Evolutionary conservation across 768 basidiomycete species (phyloP).

Genomic region (Glaciozyma antarctica): DNA sequence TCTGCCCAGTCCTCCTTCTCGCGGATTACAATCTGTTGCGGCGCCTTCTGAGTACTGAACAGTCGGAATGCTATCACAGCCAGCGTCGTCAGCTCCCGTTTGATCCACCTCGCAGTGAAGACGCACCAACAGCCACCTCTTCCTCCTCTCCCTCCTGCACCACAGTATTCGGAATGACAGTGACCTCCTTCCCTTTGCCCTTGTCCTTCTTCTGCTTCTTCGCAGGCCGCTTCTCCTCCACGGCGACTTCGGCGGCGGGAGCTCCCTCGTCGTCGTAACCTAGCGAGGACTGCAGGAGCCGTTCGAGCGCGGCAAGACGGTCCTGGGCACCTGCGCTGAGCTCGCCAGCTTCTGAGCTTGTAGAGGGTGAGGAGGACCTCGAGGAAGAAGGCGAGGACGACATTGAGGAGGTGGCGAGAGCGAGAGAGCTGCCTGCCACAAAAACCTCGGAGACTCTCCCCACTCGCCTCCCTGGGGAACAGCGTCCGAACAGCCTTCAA

Average conservation of each 20-base stretch:
- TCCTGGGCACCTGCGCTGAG: background rate
- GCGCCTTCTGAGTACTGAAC: slow-evolving; percentile 17
- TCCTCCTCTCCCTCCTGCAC: background rate
- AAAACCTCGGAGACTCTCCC: too few species aligned
- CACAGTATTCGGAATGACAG: background rate
- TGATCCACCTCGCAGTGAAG: background rate
- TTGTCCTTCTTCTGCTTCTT: slow-evolving; percentile 1
- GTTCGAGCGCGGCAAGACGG: slow-evolving; percentile 18
- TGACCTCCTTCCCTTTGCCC: background rate
- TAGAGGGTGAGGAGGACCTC: background rate
- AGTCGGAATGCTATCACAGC: slow-evolving; percentile 9
- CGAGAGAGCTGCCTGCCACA: too few species aligned
- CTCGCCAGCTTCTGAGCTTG: background rate
- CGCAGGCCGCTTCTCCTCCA: too few species aligned
- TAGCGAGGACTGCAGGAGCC: slow-evolving; percentile 8
- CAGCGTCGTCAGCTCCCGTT: background rate
- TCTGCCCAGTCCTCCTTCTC: background rate
- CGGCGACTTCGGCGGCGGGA: background rate
- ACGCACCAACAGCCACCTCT: background rate
- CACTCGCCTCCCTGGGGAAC: too few species aligned
- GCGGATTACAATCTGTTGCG: slow-evolving; percentile 10
- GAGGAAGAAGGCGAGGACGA: too few species aligned
- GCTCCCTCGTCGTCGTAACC: background rate
- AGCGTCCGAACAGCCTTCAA: too few species aligned
- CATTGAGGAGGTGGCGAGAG: too few species aligned